A percentile compares a stretch with the other conserved stretches of the same genome.
These are phyloP conservation scores for Hericium coralloides DNA, from an alignment of 768 basidiomycete genomes.

Conservation along the genomic window DNA sequence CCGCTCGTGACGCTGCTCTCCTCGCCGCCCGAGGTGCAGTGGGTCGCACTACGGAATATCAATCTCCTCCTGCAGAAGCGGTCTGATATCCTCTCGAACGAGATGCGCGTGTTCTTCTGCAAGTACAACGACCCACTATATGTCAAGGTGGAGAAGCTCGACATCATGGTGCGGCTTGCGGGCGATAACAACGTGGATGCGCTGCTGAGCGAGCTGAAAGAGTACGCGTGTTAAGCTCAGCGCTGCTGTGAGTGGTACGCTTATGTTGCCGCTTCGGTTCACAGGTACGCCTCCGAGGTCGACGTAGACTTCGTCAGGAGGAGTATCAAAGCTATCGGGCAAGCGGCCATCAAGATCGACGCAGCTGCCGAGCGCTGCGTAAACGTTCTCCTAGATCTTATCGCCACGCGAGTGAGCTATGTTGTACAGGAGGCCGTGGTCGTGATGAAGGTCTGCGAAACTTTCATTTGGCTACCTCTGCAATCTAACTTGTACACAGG, in stretches of 20 bases:
- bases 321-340: conserved; percentile 92
- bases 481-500: conserved; percentile 35
- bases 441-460: conserved; percentile 80
- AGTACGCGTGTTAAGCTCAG: conserved; percentile 41
- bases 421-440: conserved; percentile 98
- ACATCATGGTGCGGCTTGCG: conserved; percentile 95
- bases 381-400: conserved; percentile 87
- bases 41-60: conserved; percentile 96
- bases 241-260: background rate
- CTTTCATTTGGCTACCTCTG: background rate
- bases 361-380: conserved; percentile 90
- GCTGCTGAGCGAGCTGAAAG: conserved; percentile 89
- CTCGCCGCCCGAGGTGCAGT: conserved; percentile 95
- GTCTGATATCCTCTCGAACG: conserved; percentile 81
- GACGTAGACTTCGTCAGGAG: conserved; percentile 98
- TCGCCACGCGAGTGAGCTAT: conserved; percentile 89
- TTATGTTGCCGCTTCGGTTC: conserved; percentile 3
- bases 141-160: conserved; percentile 96
- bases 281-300: conserved; percentile 91
- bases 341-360: conserved; percentile 93
- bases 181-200: conserved; percentile 91
- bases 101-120: conserved; percentile 99
- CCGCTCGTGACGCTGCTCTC: conserved; percentile 93
- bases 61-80: conserved; percentile 94
- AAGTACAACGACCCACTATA: conserved; percentile 99